phyloP scores from a whole-genome alignment of 2,329 filamentous ascomycete species.

The Leptoxyphium fumago region DNA sequence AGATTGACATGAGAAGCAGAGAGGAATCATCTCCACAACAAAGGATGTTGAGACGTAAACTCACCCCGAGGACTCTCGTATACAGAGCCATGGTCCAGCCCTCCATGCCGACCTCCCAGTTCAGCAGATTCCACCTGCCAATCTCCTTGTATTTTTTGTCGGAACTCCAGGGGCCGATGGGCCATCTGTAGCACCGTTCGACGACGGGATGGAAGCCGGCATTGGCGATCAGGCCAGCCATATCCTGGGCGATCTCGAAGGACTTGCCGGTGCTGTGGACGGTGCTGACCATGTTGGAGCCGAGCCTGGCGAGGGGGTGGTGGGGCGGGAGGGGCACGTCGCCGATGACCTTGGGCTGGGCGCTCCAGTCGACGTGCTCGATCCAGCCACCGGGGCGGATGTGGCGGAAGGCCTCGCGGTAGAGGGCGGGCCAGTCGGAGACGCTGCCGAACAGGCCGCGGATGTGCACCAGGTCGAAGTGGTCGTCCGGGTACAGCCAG shows the following conservation, averaged over 20 bases:
- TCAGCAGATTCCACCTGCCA: constrained; percentile 22
- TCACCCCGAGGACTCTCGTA: constrained; percentile 21
- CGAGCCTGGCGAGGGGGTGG: constrained; percentile 14
- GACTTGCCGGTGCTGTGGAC: constrained; percentile 14
- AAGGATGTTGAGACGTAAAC: constrained; percentile 1
- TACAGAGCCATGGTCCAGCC: constrained; percentile 27
- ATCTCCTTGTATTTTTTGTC: constrained; percentile 25
- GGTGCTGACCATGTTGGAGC: constrained; percentile 9
- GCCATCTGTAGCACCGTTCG: constrained; percentile 27
- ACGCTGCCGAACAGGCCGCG: constrained; percentile 27
- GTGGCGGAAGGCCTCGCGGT: constrained; percentile 23
- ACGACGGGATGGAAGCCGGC: constrained; percentile 33
- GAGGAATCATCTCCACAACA: background rate
- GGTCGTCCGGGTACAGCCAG: constrained; percentile 25
- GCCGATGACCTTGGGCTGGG: constrained; percentile 13
- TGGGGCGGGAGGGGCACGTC: constrained; percentile 14
- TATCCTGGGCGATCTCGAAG: constrained; percentile 16
- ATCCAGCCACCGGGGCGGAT: constrained; percentile 28
- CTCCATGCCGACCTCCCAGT: constrained; percentile 27
- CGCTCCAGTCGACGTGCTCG: constrained; percentile 27
- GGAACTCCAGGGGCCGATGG: constrained; percentile 27
- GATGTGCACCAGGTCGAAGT: constrained; percentile 29
- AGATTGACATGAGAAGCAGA: background rate
- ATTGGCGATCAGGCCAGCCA: constrained; percentile 13
- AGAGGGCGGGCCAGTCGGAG: constrained; percentile 25